Base-by-base conservation (phyloP, 2,329 filamentous ascomycete genomes). In the Cadophora luteo-olivacea region DNA sequence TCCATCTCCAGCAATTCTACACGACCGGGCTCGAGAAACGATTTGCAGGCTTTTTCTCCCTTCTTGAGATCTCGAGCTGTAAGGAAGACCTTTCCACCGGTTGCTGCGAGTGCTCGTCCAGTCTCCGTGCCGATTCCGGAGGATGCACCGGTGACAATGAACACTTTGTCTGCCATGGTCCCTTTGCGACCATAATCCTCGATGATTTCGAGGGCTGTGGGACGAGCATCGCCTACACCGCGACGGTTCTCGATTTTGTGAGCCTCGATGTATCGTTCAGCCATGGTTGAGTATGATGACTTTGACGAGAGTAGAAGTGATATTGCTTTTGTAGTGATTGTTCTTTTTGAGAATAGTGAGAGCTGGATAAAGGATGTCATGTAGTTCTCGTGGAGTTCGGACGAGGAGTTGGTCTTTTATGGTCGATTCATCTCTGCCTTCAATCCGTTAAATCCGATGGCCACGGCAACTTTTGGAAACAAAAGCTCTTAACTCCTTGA, bases 61-160 rank as follows among this genome's bases (percentile, higher is more conserved):
- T 80, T 81, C 16, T 72, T 72, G 4, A 80, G 48, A 61, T 80
- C 73, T 12, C 81, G 77, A 1, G 75, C 79, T 1, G 78, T 79
- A 22, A 79, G 68, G 67, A 77, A 80, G 22, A 82, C 65, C 36
- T 72, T 78, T 0, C 79, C 80, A 19, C 80, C 79, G 1, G 80
- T 81, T 2, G 72, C 70, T 41, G 74, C 72, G 5, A 82, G 69
- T 0, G 80, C 79, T 16, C 76, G 75, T 14, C 76, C 80, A 4
- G 80, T 81, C 67, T 81, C 79, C 48, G 79, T 72, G 4, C 80
- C 80, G 51, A 81, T 77, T n/a, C 79, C 79, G 1, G 78, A 76
- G 14, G 79, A 79, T 55, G 72, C 74, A 19, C 80, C 80, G 7
- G 80, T 81, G 41, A 82, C 75, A 51, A 81, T 67, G 52, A 80